A percentile compares a stretch with the other conserved stretches of the same genome.
Conservation (phyloP, 2,329 filamentous ascomycete genomes). For the Laburnicola sp. region DNA sequence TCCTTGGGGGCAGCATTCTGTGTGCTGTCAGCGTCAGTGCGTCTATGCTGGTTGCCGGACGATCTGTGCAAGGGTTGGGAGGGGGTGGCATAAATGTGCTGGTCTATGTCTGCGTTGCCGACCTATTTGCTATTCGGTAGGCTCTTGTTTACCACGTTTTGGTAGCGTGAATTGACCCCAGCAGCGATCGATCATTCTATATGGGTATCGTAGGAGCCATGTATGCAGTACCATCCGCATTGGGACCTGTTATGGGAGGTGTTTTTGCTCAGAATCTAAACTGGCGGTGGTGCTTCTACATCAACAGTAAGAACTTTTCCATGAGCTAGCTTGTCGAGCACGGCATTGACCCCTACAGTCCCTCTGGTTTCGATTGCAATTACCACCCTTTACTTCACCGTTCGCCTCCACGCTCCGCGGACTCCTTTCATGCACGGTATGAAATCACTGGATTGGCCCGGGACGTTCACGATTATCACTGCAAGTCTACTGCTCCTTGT, state of each 20-base stretch:
- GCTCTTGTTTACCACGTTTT: constrained; percentile 4
- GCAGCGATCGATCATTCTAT: constrained; percentile 54
- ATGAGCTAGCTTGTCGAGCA: background rate
- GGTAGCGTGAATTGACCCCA: background rate
- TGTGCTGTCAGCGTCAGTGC: constrained; percentile 55
- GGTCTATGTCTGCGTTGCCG: constrained; percentile 58
- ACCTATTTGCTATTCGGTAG: constrained; percentile 54
- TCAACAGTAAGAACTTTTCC: constrained; percentile 28
- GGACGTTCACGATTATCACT: constrained; percentile 53
- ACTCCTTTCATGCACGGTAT: constrained; percentile 53
- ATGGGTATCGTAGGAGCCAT: constrained; percentile 56
- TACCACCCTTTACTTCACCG: constrained; percentile 53
- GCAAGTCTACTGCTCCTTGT: constrained; percentile 56
- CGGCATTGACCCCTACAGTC: constrained; percentile 47
- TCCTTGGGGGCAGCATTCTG: constrained; percentile 55
- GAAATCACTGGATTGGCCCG: constrained; percentile 58
- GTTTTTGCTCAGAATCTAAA: constrained; percentile 50
- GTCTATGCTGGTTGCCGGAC: constrained; percentile 57
- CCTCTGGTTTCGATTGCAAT: constrained; percentile 56
- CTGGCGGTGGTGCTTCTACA: constrained; percentile 58
- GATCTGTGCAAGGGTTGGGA: constrained; percentile 58
- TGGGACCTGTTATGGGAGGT: constrained; percentile 59
- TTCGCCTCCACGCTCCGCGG: constrained; percentile 57
- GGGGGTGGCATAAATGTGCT: constrained; percentile 58
- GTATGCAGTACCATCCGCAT: constrained; percentile 59